Percentiles rank a stretch among this genome's conserved stretches.
Conservation (phyloP, 2,329 filamentous ascomycete genomes). For the Pestalotiopsis sp. region DNA sequence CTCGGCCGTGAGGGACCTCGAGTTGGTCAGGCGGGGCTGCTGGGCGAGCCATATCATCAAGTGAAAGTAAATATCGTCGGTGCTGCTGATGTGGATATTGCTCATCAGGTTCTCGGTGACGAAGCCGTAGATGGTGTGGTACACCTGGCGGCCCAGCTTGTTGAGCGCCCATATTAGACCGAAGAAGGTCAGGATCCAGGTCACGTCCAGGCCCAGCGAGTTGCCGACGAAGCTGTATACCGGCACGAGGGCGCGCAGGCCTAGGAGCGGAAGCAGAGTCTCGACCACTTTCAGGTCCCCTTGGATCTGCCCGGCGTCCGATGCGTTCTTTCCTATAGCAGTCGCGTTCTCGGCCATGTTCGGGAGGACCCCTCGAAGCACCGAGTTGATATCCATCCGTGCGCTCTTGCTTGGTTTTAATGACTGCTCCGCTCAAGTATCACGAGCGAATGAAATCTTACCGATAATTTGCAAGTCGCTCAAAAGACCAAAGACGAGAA, state of each 20-base stretch:
- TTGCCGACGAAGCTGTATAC: conserved; percentile 45
- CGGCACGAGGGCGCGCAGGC: conserved; percentile 42
- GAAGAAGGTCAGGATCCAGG: conserved; percentile 43
- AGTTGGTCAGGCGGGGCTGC: conserved; percentile 51
- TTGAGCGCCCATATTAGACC: conserved; percentile 49
- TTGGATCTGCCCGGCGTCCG: conserved; percentile 13
- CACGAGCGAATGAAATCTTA: not conserved
- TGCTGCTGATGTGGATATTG: conserved; percentile 52
- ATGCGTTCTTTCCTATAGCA: conserved; percentile 12
- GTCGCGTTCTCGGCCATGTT: conserved; percentile 20
- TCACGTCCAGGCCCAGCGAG: conserved; percentile 49
- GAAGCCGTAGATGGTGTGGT: conserved; percentile 33
- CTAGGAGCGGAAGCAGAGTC: conserved; percentile 45
- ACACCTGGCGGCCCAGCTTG: conserved; percentile 38
- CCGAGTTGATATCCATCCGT: conserved; percentile 20
- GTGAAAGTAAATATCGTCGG: conserved; percentile 59
- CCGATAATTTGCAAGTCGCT: not conserved
- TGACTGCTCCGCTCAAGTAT: not conserved
- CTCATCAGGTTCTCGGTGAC: conserved; percentile 49
- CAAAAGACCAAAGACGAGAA: not conserved
- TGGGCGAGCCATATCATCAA: conserved; percentile 59
- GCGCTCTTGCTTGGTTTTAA: not conserved
- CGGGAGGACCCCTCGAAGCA: conserved; percentile 20
- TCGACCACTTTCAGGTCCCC: conserved; percentile 28
- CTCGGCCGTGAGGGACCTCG: conserved; percentile 55